phyloP scores from a whole-genome alignment of 441 rosid species.

The Erodium moschatum region DNA sequence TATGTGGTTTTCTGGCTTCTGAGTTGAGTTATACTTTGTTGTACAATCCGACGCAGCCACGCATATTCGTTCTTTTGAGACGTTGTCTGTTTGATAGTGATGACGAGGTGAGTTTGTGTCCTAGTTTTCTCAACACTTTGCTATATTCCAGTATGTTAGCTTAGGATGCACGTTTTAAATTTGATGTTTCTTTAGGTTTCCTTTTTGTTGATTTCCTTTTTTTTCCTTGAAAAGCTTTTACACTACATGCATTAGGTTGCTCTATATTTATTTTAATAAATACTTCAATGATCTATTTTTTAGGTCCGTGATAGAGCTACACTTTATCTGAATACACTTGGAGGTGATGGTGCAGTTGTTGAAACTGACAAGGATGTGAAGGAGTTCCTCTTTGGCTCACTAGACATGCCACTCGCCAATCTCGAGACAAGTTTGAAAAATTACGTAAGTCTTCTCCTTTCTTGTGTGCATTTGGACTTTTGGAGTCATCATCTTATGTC shows the following conservation, averaged over 20 bases:
- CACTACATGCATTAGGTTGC: background rate
- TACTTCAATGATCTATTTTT: too few species aligned
- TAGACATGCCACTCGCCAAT: slow-evolving; percentile 74
- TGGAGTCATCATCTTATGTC: slow-evolving; percentile 21
- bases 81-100: slow-evolving; percentile 91
- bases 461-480: slow-evolving; percentile 17
- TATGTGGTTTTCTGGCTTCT: slow-evolving; percentile 9
- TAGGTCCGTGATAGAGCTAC: slow-evolving; percentile 99
- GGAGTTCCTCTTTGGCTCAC: slow-evolving; percentile 67
- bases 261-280: background rate
- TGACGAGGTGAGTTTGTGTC: slow-evolving; percentile 64
- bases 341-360: slow-evolving; percentile 52
- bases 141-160: too few species aligned
- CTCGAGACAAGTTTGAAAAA: slow-evolving; percentile 81
- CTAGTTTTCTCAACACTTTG: background rate
- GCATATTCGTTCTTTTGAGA: slow-evolving; percentile 69
- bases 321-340: slow-evolving; percentile 72
- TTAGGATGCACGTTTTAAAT: too few species aligned
- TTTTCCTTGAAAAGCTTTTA: background rate
- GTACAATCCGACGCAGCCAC: slow-evolving; percentile 50
- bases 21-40: slow-evolving; percentile 8
- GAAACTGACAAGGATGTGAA: slow-evolving; percentile 61
- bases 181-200: too few species aligned
- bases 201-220: too few species aligned
- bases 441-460: slow-evolving; percentile 49